phyloP scores from a whole-genome alignment of 2,329 filamentous ascomycete species.

The Aspergillus calidoustus region DNA sequence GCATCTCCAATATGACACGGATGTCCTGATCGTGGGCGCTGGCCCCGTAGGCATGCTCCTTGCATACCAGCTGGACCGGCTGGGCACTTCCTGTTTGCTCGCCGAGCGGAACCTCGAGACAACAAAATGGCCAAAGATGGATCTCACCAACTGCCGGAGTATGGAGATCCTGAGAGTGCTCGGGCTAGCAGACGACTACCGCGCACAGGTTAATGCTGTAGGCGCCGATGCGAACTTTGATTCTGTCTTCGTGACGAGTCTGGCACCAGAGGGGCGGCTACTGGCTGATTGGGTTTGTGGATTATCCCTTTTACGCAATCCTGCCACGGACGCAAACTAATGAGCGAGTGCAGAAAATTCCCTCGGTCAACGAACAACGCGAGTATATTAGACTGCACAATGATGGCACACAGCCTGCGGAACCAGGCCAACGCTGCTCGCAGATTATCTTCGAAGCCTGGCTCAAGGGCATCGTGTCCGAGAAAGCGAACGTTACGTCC shows the following conservation, averaged over 20 bases:
- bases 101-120: constrained; percentile 33
- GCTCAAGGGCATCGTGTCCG: constrained; percentile 32
- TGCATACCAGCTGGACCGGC: constrained; percentile 25
- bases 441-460: constrained; percentile 41
- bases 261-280: neutral
- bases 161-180: constrained; percentile 43
- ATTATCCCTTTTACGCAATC: too few species aligned
- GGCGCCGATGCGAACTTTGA: constrained; percentile 17
- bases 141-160: constrained; percentile 39
- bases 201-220: constrained; percentile 20
- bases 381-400: constrained; percentile 32
- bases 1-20: neutral
- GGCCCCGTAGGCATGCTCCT: constrained; percentile 33
- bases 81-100: constrained; percentile 28
- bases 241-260: constrained; percentile 9
- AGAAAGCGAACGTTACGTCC: neutral
- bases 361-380: constrained; percentile 10
- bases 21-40: constrained; percentile 30
- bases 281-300: neutral
- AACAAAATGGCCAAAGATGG: constrained; percentile 47
- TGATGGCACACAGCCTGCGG: constrained; percentile 37
- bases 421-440: constrained; percentile 38
- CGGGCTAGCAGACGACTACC: constrained; percentile 35
- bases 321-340: too few species aligned
- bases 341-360: too few species aligned